phyloP scores from a whole-genome alignment of 768 basidiomycete species.

The Lentinus tigrinus region DNA sequence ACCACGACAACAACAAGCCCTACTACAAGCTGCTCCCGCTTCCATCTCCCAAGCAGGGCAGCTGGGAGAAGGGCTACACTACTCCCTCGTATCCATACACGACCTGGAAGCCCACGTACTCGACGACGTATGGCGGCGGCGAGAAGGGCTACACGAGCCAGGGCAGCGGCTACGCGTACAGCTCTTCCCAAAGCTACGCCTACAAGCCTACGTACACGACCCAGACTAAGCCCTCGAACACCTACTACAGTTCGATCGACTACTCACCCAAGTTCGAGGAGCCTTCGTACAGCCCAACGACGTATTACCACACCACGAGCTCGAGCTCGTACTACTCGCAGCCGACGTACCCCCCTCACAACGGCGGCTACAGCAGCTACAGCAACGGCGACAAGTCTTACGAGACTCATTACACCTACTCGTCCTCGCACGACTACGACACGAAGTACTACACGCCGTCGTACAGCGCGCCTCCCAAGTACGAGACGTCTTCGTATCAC shows the following conservation, averaged over 20 bases:
- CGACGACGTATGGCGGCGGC: constrained; percentile 1
- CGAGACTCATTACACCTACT: neutral
- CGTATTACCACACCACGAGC: neutral
- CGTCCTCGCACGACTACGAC: neutral
- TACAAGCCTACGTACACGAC: neutral
- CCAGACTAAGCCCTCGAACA: neutral
- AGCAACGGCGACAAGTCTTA: neutral
- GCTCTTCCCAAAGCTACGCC: too few species aligned
- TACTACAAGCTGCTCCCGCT: constrained; percentile 14
- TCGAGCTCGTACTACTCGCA: neutral
- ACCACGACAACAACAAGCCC: constrained; percentile 1
- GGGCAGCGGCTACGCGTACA: too few species aligned
- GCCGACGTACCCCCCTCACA: neutral
- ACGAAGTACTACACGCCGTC: neutral
- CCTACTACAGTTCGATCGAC: neutral
- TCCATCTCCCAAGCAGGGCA: neutral
- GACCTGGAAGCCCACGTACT: neutral
- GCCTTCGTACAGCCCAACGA: neutral
- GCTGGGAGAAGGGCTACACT: neutral
- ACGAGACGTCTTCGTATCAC: neutral
- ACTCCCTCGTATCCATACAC: neutral
- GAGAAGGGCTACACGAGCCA: neutral
- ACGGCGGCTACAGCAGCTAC: neutral
- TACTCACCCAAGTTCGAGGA: too few species aligned
- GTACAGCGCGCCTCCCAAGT: neutral